Percentiles rank a stretch among this genome's conserved stretches.
phyloP scores from a whole-genome alignment of 2,329 filamentous ascomycete species.

The Cercospora citrullina region DNA sequence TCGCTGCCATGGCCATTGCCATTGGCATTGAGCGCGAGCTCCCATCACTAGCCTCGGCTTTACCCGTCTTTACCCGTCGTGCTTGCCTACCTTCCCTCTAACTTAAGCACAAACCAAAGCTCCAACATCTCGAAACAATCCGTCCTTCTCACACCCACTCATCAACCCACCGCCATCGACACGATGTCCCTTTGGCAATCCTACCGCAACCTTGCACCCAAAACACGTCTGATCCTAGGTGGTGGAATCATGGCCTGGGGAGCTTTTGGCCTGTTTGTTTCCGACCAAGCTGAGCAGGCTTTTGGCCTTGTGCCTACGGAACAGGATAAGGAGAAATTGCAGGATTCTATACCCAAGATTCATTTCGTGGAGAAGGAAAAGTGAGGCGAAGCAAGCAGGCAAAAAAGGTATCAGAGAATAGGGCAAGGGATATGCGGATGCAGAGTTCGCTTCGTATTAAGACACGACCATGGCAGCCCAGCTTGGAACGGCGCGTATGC shows the following conservation, averaged over 20 bases:
- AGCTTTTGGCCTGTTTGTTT: conserved; percentile 67
- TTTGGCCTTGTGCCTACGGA: conserved; percentile 72
- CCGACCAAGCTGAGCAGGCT: conserved; percentile 70
- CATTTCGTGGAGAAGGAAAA: conserved; percentile 57
- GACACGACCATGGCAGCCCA: too few species aligned
- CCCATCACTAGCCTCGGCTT: not conserved
- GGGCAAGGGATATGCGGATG: too few species aligned
- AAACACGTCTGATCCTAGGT: conserved; percentile 71
- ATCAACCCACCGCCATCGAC: not conserved
- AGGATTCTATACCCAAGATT: conserved; percentile 62
- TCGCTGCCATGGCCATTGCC: not conserved
- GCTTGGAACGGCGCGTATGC: too few species aligned
- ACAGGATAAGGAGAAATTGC: conserved; percentile 68
- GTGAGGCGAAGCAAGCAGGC: not conserved
- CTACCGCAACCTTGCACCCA: conserved; percentile 70
- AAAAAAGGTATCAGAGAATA: not conserved
- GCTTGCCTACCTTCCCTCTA: not conserved
- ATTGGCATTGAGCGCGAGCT: not conserved
- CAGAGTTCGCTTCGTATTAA: too few species aligned
- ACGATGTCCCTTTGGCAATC: conserved; percentile 36
- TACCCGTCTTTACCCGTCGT: not conserved
- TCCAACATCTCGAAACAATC: not conserved
- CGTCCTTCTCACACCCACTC: not conserved
- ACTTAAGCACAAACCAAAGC: not conserved
- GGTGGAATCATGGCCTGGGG: conserved; percentile 76